Conservation (phyloP, 1,284 basidiomycete genomes). For the Leucoagaricus sp. region DNA sequence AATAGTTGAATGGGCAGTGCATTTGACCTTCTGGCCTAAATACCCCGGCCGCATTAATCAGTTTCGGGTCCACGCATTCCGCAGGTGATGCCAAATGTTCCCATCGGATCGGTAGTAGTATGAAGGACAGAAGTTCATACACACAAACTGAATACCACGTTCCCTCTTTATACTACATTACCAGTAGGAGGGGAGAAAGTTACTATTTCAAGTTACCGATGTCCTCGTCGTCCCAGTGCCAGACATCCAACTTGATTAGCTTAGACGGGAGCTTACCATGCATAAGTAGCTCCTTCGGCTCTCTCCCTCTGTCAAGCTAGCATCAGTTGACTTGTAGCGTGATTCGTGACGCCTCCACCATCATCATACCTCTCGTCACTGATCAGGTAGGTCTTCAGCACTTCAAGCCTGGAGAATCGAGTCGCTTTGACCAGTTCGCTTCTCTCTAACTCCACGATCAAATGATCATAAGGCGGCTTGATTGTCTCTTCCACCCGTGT, state of each 20-base stretch:
- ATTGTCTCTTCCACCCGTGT: not conserved
- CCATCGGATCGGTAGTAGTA: not conserved
- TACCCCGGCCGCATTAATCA: not conserved
- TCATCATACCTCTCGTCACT: conserved; percentile 10
- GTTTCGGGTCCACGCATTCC: conserved; percentile 3
- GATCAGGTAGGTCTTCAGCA: not conserved
- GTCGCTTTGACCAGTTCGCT: not conserved
- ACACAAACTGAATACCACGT: not conserved
- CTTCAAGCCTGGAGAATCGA: not conserved
- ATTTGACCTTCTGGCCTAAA: not conserved
- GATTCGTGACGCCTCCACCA: not conserved
- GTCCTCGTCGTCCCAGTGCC: not conserved
- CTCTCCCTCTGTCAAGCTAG: not conserved
- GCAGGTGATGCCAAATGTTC: not conserved
- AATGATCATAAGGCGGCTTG: not conserved
- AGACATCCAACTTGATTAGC: not conserved
- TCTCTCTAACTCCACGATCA: conserved; percentile 5
- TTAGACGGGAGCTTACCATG: not conserved
- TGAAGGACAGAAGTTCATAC: not conserved
- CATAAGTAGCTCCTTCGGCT: conserved; percentile 1
- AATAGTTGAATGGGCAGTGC: not conserved
- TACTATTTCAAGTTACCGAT: not conserved
- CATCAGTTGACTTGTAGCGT: not conserved
- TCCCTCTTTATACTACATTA: not conserved
- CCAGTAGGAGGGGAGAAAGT: not conserved